Percentiles rank a stretch among this genome's conserved stretches.
Evolutionary conservation across 2,329 filamentous ascomycete species (phyloP).

Genomic region (Lizonia empirigonia): DNA sequence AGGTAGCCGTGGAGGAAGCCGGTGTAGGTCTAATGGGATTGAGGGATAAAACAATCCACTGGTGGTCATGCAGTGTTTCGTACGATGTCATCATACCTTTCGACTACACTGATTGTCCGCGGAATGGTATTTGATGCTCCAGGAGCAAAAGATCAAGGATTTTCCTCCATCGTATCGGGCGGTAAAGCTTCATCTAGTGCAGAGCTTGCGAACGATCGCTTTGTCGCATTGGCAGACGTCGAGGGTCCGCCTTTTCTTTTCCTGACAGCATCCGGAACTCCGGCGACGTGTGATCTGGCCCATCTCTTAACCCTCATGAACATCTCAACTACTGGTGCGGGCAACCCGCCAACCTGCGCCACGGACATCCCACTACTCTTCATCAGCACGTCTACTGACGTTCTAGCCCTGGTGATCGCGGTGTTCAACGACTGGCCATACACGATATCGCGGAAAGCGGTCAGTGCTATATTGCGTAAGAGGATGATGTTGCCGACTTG

Average conservation of each 20-base stretch:
- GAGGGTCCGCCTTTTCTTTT: constrained; percentile 28
- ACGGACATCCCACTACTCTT: constrained; percentile 58
- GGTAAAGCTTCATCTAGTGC: constrained; percentile 32
- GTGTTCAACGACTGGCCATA: constrained; percentile 82
- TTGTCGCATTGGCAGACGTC: constrained; percentile 11
- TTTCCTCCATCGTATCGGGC: constrained; percentile 41
- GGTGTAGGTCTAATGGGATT: neutral
- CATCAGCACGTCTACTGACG: constrained; percentile 71
- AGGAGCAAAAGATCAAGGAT: constrained; percentile 8
- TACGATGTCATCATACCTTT: neutral
- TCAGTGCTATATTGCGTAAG: constrained; percentile 77
- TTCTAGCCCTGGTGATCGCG: constrained; percentile 68
- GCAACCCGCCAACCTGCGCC: constrained; percentile 49
- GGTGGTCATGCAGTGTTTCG: neutral
- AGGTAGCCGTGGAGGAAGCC: neutral
- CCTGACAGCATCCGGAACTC: constrained; percentile 17
- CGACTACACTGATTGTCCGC: neutral
- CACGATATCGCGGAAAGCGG: constrained; percentile 75
- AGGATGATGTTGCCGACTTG: constrained; percentile 78
- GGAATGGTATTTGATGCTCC: neutral
- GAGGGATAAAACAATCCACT: constrained; percentile 4
- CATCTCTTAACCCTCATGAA: constrained; percentile 73
- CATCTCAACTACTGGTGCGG: constrained; percentile 64
- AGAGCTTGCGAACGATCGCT: constrained; percentile 17
- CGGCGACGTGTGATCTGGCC: constrained; percentile 72